Base-by-base conservation (phyloP, 2,329 filamentous ascomycete genomes). In the Hymenoscyphus repandus region DNA sequence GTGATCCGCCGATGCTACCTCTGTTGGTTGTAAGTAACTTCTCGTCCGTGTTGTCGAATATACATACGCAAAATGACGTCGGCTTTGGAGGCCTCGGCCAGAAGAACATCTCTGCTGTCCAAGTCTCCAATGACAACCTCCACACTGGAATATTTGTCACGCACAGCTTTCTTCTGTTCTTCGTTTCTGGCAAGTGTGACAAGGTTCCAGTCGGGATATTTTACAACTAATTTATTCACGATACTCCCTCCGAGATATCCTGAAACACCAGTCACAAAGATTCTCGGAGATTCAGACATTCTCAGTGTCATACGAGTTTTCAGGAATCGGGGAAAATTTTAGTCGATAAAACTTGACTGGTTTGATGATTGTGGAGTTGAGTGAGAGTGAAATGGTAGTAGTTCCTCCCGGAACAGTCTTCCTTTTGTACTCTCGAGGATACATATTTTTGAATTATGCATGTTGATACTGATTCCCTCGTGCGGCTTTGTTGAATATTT, bases 61-160 rank as follows among this genome's bases (percentile, higher is more conserved):
- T 7, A 3, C 52, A 36, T 50, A 70, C 68, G 66, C 37, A 71
- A 50, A 1, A 71, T 64, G 1, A 71, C 64, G 45, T 70, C 69
- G 1, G 68, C 67, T 18, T 62, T 59, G 1, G 64, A 54, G 5
- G 60, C 64, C 10, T 68, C 65, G 11, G 59, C 49, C 27, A 62
- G 52, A 12, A 71, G 53, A 12, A 67, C 48, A 0, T 62, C 53
- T 1, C 58, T 59, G 15, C 69, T 62, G 39, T 70, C 68, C 5
- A 71, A 55, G 0, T 61, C 57, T 7, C 69, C 69, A 0, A 67
- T 38, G 0, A 70, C 64, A 6, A 62, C 37, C 20, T 60, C 50
- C 27, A 57, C 39, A 2, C 48, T 40, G 9, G 56, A 53, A 36
- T 51, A 62, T 6, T 32, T 34, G 17, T 48, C 41, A 17, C 40